Percentiles rank a stretch among this genome's conserved stretches.
These are phyloP conservation scores for Paxillus involutus DNA, from an alignment of 768 basidiomycete genomes.

Conservation along the genomic window DNA sequence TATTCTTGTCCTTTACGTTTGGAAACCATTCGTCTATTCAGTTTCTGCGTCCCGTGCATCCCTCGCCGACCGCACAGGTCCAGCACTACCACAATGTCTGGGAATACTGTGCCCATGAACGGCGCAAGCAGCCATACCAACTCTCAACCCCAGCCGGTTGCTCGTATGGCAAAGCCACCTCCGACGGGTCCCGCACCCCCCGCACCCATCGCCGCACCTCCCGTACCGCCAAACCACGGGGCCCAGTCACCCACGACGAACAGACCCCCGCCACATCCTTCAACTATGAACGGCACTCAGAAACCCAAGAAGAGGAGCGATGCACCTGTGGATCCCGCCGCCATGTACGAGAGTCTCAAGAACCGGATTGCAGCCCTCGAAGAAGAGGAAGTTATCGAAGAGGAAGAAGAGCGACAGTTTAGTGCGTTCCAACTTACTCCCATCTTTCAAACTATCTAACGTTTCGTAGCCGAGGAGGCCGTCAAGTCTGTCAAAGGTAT, in stretches of 20 bases:
- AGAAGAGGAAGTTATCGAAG: constrained; percentile 83
- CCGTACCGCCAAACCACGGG: constrained; percentile 49
- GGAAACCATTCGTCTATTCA: constrained; percentile 25
- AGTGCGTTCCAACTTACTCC: constrained; percentile 44
- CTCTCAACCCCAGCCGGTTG: constrained; percentile 18
- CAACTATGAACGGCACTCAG: constrained; percentile 30
- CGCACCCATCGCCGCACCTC: constrained; percentile 57
- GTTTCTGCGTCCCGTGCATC: constrained; percentile 25
- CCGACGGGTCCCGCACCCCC: constrained; percentile 61
- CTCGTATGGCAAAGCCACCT: constrained; percentile 47
- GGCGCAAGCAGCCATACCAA: constrained; percentile 36
- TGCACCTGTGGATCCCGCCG: constrained; percentile 72
- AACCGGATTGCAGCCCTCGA: constrained; percentile 87
- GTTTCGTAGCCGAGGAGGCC: constrained; percentile 74
- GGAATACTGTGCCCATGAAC: constrained; percentile 44
- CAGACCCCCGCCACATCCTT: constrained; percentile 33
- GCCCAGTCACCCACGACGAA: constrained; percentile 33
- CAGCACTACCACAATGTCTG: constrained; percentile 17
- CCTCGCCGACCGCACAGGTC: constrained; percentile 27
- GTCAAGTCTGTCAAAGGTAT: constrained; percentile 82
- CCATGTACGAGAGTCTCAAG: constrained; percentile 88
- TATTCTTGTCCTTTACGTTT: constrained; percentile 8
- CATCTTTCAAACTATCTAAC: constrained; percentile 6
- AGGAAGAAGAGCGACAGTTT: constrained; percentile 81
- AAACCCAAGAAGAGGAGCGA: constrained; percentile 73